Conservation (phyloP, 306 rosid genomes). For the Parietaria judaica region DNA sequence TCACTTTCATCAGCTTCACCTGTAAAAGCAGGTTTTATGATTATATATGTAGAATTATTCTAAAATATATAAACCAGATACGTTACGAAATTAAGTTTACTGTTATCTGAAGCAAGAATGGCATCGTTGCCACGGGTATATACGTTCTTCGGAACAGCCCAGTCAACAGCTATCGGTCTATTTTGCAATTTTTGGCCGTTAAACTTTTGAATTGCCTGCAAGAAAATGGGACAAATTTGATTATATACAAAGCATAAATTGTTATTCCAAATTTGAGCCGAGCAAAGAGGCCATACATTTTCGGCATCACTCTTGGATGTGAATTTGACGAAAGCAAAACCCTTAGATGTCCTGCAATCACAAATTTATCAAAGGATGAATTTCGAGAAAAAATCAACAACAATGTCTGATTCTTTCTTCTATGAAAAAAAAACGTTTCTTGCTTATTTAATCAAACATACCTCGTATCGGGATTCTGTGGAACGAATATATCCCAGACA, state of each 20-base stretch:
- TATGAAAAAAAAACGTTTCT: slow-evolving; percentile 5
- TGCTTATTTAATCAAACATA: slow-evolving; percentile 18
- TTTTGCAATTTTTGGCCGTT: slow-evolving; percentile 65
- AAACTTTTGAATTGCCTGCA: slow-evolving; percentile 72
- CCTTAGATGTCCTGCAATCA: slow-evolving; percentile 69
- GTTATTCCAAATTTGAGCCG: slow-evolving; percentile 14
- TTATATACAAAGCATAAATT: neutral
- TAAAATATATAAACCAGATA: neutral
- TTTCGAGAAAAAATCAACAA: neutral
- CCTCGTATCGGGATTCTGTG: slow-evolving; percentile 70
- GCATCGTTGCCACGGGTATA: slow-evolving; percentile 41
- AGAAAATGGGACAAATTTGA: slow-evolving; percentile 10
- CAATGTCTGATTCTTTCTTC: neutral
- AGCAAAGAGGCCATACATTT: slow-evolving; percentile 39
- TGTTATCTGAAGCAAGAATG: slow-evolving; percentile 43
- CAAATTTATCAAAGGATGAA: slow-evolving; percentile 15
- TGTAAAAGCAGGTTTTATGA: slow-evolving; percentile 20
- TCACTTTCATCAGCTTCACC: slow-evolving; percentile 38
- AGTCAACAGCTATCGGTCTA: slow-evolving; percentile 90
- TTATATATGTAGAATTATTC: neutral
- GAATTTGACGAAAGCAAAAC: slow-evolving; percentile 90
- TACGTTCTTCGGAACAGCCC: slow-evolving; percentile 85
- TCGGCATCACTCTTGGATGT: slow-evolving; percentile 82
- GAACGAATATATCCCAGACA: slow-evolving; percentile 87
- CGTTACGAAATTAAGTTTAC: slow-evolving; percentile 26